A percentile compares a stretch with the other conserved stretches of the same genome.
These are phyloP conservation scores for Rosa hybrid DNA, from an alignment of 331 rosid species.

Conservation along the genomic window DNA sequence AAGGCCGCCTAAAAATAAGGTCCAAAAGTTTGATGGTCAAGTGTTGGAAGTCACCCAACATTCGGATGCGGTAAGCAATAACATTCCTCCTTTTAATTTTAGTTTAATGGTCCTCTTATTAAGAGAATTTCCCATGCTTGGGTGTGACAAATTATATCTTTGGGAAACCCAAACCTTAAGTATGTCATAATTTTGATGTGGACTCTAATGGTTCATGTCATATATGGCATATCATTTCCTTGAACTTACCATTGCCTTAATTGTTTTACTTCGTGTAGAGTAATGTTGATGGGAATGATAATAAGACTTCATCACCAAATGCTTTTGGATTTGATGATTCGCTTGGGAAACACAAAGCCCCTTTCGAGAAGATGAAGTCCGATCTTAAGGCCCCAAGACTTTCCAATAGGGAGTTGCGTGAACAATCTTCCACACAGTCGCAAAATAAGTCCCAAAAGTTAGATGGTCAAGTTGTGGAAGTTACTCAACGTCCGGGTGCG, in stretches of 20 bases:
- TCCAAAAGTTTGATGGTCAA: slow-evolving; percentile 31
- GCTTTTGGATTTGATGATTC: slow-evolving; percentile 29
- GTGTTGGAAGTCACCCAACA: slow-evolving; percentile 47
- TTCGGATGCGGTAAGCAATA: slow-evolving; percentile 65
- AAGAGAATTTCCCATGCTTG: neutral
- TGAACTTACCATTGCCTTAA: slow-evolving; percentile 4
- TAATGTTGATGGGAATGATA: slow-evolving; percentile 28
- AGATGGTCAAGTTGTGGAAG: slow-evolving; percentile 39
- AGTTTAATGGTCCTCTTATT: slow-evolving; percentile 25
- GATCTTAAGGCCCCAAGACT: slow-evolving; percentile 27
- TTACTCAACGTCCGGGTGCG: slow-evolving; percentile 46
- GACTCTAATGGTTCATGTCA: neutral
- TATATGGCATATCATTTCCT: neutral
- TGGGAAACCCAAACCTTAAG: neutral
- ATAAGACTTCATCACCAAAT: slow-evolving; percentile 26
- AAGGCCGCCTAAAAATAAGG: slow-evolving; percentile 19
- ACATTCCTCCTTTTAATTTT: slow-evolving; percentile 30
- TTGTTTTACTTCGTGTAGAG: slow-evolving; percentile 7
- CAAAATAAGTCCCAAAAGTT: slow-evolving; percentile 28
- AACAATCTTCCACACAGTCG: slow-evolving; percentile 30
- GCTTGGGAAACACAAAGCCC: slow-evolving; percentile 26
- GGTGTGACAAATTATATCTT: slow-evolving; percentile 16
- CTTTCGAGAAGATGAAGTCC: slow-evolving; percentile 52
- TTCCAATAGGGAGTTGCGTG: slow-evolving; percentile 33
- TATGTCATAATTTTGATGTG: neutral